Base-by-base conservation (phyloP, 169 alveolate species). In the Babesia ovata region DNA sequence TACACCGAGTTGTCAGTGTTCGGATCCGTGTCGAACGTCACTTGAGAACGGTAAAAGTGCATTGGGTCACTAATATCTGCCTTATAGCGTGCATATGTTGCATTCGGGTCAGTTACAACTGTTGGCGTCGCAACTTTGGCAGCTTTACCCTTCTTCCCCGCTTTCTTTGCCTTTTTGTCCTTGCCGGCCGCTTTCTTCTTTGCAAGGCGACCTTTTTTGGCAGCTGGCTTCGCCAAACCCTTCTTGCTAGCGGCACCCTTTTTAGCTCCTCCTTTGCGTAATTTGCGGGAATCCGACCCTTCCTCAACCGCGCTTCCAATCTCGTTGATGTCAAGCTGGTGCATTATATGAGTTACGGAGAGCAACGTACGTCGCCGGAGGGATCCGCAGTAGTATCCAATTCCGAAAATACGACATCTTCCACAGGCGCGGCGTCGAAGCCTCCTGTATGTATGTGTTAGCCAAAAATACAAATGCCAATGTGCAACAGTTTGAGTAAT, bases 21-120 rank as follows among this genome's bases (percentile, higher is more conserved):
- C 4, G 0, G 4, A 10, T 22, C 60, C 13, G 28, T 48, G 24
- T 50, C 76, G 49, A 22, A 50, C 14, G 52, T 28, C 45, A 54
- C 65, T 24, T 67, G 65, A 8, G 76, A 52, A 6, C 14, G 58
- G 65, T 67, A 67, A 33, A 67, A 67, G 65, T 67, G 76, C 67
- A 11, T 4, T 0, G 65, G 76, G 56, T 67, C 66, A 12, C 65
- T 1, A 36, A 67, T 67, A 17, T 21, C 53, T 8, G 66, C 76
- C 29, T 36, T 54, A 66, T 67, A 67, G 7, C 76, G 63, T 13
- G 24, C 36, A 21, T 67, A 67, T 45, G 4, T 16, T 7, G 50
- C 19, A 45, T 45, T 16, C 19, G 50, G 50, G n/a, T 10, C 50
- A 2, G 50, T 59, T 59, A 17, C 2, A 1, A 45, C 11, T 45